phyloP scores from a whole-genome alignment of 345 rosid species.

The Linum usitatissimum region DNA sequence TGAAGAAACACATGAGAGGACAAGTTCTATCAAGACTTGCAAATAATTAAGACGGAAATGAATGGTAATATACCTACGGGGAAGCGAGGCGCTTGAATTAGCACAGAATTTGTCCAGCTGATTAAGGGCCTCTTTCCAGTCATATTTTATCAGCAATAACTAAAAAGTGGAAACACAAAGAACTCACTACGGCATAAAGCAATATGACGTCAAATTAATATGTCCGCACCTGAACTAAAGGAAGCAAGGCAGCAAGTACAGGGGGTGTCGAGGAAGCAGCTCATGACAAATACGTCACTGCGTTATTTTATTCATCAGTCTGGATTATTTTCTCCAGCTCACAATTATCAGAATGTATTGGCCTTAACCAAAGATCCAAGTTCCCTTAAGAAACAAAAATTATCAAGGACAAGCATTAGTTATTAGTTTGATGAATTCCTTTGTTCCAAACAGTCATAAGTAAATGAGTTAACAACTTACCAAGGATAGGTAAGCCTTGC shows the following conservation, averaged over 20 bases:
- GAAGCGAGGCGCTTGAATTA: constrained; percentile 32
- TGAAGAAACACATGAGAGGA: background rate
- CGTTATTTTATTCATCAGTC: constrained; percentile 41
- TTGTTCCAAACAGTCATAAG: no score
- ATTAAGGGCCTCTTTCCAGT: constrained; percentile 45
- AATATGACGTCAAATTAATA: background rate
- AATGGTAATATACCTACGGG: constrained; percentile 42
- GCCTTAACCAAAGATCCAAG: constrained; percentile 63
- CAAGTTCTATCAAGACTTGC: background rate
- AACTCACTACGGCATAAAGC: background rate
- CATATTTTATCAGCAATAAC: constrained; percentile 67
- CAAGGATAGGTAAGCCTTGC: constrained; percentile 30
- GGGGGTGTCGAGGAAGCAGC: constrained; percentile 34
- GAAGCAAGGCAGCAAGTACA: constrained; percentile 50
- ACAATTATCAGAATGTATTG: constrained; percentile 33
- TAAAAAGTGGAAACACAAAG: constrained; percentile 15
- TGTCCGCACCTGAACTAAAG: constrained; percentile 56
- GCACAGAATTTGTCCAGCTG: constrained; percentile 44
- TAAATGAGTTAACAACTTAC: constrained; percentile 34
- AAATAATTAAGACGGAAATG: background rate
- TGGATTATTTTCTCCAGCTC: constrained; percentile 25
- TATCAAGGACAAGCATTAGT: background rate
- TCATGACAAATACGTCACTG: constrained; percentile 44
- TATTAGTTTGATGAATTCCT: background rate
- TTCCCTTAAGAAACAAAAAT: constrained; percentile 10